Percentiles rank a stretch among this genome's conserved stretches.
These are phyloP conservation scores for Thinopyrum elongatum DNA, from an alignment of 176 grass and related monocot genomes.

Conservation along the genomic window DNA sequence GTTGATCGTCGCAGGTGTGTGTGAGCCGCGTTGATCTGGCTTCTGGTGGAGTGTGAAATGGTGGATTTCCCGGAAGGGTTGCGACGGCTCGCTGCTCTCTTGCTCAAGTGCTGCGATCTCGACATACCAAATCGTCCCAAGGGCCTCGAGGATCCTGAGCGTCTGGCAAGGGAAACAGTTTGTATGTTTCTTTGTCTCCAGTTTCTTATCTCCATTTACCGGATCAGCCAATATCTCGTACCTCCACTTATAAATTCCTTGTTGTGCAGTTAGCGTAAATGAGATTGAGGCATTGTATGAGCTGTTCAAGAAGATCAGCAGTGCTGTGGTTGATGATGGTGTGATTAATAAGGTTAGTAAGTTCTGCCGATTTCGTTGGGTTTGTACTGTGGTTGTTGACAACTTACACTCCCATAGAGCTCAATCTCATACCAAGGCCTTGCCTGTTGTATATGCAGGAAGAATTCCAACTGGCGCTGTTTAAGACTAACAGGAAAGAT, in stretches of 20 bases:
- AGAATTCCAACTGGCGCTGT: conserved; percentile 80
- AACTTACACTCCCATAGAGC: background rate
- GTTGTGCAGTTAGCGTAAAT: conserved; percentile 70
- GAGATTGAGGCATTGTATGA: conserved; percentile 92
- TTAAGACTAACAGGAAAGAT: conserved; percentile 83
- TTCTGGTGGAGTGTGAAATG: conserved; percentile 45
- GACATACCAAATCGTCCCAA: conserved; percentile 57
- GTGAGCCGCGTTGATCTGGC: conserved; percentile 28
- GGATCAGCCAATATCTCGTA: background rate
- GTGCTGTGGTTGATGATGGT: conserved; percentile 77
- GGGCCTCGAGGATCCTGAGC: conserved; percentile 68
- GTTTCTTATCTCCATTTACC: background rate
- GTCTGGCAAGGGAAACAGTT: conserved; percentile 70
- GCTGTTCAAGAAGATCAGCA: conserved; percentile 91
- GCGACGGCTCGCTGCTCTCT: conserved; percentile 38
- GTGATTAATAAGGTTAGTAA: conserved; percentile 67
- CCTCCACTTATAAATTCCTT: background rate
- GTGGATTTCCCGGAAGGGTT: conserved; percentile 53
- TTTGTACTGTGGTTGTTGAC: background rate
- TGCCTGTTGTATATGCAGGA: conserved; percentile 48
- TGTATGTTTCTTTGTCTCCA: conserved; percentile 50
- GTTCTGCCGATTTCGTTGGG: background rate
- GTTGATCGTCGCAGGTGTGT: conserved; percentile 36
- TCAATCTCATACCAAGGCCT: background rate
- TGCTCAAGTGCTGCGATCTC: conserved; percentile 71